Evolutionary conservation across 805 yeast genomes (phyloP), one percentile per base, ranked within the genome.

Genomic region (Starmera amethionina): DNA sequence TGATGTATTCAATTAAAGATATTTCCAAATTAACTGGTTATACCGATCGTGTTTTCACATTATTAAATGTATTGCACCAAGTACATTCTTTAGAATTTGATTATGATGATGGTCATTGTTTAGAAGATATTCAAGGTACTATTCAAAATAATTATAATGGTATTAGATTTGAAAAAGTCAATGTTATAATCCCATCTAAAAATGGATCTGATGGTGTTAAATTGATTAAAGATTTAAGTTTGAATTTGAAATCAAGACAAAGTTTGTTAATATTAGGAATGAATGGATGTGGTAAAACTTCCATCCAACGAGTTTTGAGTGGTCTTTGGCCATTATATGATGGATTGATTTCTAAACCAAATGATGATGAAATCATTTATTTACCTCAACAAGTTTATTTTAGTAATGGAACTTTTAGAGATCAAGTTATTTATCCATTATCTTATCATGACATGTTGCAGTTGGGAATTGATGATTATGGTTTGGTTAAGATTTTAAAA

Each of bases 1-100:
- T 89, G 63, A 88, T 89, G 96, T 87, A 86, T 60, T 87, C 97
- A 2, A 83, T 88, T 49, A 89, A 89, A 58, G 96, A 88, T 60
- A 73, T 89, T 18, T 82, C 93, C n/a, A 89, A 81, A 58, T 70
- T 89, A 40, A 84, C 95, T 1, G 96, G 97, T 11, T 82, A 84
- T 56, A 86, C 96, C 1, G 90, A 86, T 51, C 66, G 96, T 47
- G 82, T 89, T 4, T 89, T 85, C 63, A 73, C 76, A 15, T 66
- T 89, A 39, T 64, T 89, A 40, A 69, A 82, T n/a, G 78, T 79
- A 27, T 66, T 89, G 43, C 96, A 89, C 62, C 75, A 83, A 54
- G 90, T 82, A 13, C 95, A 87, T 56, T 82, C 88, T 31, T 43
- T 46, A 15, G 61, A 64, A 33, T 68, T 65, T 45, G 59, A 60